Percentiles rank a stretch among this genome's conserved stretches.
Conservation (phyloP, 495 filamentous ascomycete genomes). For the Aspergillus sclerotiicarbonarius region DNA sequence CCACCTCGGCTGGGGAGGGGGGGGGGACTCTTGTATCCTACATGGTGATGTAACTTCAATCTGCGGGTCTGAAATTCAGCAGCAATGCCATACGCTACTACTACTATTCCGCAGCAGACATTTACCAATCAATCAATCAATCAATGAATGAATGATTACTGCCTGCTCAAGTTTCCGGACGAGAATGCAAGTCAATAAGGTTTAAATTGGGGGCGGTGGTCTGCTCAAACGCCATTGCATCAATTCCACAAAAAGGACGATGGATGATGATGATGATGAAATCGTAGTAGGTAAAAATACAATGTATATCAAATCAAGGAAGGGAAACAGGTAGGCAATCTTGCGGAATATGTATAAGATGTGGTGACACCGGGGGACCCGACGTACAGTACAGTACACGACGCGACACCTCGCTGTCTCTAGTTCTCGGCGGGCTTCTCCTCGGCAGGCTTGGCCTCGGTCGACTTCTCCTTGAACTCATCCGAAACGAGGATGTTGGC, state of each 20-base stretch:
- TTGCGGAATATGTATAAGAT: background rate
- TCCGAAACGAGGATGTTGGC: slow-evolving; percentile 40
- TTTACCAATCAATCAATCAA: too few species aligned
- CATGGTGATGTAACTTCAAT: slow-evolving; percentile 29
- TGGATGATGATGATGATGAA: slow-evolving; percentile 42
- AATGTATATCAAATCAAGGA: slow-evolving; percentile 43
- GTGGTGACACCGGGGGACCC: background rate
- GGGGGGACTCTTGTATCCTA: slow-evolving; percentile 17
- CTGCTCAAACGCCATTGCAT: slow-evolving; percentile 34
- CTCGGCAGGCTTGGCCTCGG: background rate
- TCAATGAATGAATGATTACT: too few species aligned
- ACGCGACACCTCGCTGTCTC: background rate
- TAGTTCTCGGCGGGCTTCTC: background rate
- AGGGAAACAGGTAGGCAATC: slow-evolving; percentile 3
- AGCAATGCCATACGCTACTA: too few species aligned
- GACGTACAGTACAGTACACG: slow-evolving; percentile 11
- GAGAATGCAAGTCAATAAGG: too few species aligned
- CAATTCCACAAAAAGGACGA: slow-evolving; percentile 46
- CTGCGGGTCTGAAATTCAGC: slow-evolving; percentile 2
- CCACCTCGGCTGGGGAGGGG: background rate
- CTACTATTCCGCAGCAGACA: too few species aligned
- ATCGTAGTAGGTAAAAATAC: slow-evolving; percentile 53
- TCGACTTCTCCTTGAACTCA: slow-evolving; percentile 40
- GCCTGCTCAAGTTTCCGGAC: too few species aligned
- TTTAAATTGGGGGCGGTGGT: slow-evolving; percentile 22